Percentiles rank a stretch among this genome's conserved stretches.
phyloP scores from a whole-genome alignment of 2,329 filamentous ascomycete species.

The Fusarium napiforme region DNA sequence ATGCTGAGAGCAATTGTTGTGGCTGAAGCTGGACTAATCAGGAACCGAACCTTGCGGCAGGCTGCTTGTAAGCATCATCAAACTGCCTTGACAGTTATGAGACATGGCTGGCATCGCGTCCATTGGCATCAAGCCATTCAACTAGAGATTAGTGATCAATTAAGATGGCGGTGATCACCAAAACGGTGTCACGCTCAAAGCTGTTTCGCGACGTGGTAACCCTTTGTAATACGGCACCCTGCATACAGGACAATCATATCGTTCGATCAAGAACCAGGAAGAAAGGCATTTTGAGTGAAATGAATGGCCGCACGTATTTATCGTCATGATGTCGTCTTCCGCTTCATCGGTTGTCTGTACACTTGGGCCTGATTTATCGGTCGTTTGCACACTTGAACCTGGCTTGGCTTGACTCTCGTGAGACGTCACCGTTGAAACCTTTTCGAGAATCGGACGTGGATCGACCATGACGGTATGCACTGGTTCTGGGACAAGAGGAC shows the following conservation, averaged over 20 bases:
- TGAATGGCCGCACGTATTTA: conserved; percentile 52
- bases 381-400: not conserved
- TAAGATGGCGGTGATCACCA: conserved; percentile 15
- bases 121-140: too few species aligned
- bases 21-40: conserved; percentile 5
- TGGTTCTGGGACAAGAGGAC: conserved; percentile 45
- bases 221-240: conserved; percentile 48
- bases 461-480: conserved; percentile 27
- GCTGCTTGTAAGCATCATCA: conserved; percentile 10
- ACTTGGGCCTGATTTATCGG: not conserved
- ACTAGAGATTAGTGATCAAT: conserved; percentile 18
- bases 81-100: not conserved
- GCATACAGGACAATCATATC: conserved; percentile 55
- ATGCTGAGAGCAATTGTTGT: not conserved
- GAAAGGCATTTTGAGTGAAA: conserved; percentile 55
- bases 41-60: not conserved
- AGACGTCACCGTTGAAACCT: conserved; percentile 23
- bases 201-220: conserved; percentile 11
- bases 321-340: conserved; percentile 49
- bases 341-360: not conserved
- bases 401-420: not conserved
- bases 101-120: not conserved
- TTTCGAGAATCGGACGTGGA: conserved; percentile 30
- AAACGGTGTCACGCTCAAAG: conserved; percentile 35
- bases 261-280: conserved; percentile 52